phyloP scores from a whole-genome alignment of 2,329 filamentous ascomycete species.

The Neodidymelliopsis sp. region DNA sequence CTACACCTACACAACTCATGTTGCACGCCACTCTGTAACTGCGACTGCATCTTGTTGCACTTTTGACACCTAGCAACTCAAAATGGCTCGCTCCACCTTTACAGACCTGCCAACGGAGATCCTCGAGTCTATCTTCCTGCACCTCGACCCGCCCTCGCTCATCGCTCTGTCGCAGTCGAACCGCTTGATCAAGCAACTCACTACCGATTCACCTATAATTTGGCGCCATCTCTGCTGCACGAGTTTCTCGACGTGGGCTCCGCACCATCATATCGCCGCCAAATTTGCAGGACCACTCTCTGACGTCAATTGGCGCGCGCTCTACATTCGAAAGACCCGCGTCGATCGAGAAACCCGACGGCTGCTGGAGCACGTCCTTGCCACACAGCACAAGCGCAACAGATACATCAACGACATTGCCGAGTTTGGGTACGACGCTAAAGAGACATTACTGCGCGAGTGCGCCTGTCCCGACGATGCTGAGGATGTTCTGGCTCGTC shows the following conservation, averaged over 20 bases:
- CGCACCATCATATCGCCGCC: slow-evolving; percentile 45
- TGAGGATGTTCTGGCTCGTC: slow-evolving; percentile 79
- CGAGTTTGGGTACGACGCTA: slow-evolving; percentile 81
- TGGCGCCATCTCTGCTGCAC: slow-evolving; percentile 79
- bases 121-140: slow-evolving; percentile 77
- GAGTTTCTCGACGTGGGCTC: slow-evolving; percentile 78
- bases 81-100: slow-evolving; percentile 33
- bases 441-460: slow-evolving; percentile 79
- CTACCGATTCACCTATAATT: slow-evolving; percentile 74
- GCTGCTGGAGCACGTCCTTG: slow-evolving; percentile 71
- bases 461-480: slow-evolving; percentile 64
- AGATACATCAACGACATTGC: slow-evolving; percentile 75
- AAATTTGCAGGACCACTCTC: slow-evolving; percentile 56
- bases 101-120: slow-evolving; percentile 79
- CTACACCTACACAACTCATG: neutral
- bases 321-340: slow-evolving; percentile 48
- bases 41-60: no score
- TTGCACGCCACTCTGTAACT: neutral
- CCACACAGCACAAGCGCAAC: slow-evolving; percentile 73
- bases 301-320: slow-evolving; percentile 74
- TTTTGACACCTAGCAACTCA: neutral
- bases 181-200: slow-evolving; percentile 69
- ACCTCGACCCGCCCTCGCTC: slow-evolving; percentile 61
- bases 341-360: slow-evolving; percentile 45
- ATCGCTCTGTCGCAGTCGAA: slow-evolving; percentile 66